Percentiles rank a stretch among this genome's conserved stretches.
Conservation (phyloP, 192 early-diverging fungal species). For the Spizellomyces punctatus region DNA sequence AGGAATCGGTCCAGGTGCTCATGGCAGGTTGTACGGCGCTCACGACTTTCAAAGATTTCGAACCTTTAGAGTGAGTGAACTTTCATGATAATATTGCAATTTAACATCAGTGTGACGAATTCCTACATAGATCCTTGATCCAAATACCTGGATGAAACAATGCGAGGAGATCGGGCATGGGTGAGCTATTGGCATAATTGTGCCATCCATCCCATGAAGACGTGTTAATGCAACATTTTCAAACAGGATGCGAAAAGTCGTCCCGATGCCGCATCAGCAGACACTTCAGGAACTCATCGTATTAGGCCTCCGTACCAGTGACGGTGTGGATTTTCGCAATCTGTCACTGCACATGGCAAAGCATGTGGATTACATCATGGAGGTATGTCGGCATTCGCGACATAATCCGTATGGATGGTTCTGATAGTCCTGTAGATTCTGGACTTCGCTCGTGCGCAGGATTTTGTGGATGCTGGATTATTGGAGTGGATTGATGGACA, state of each 20-base stretch:
- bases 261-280: constrained; percentile 10
- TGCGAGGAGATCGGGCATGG: constrained; percentile 33
- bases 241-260: constrained; percentile 5
- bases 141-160: constrained; percentile 35
- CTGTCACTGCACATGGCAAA: not conserved
- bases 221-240: not conserved
- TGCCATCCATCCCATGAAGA: not conserved
- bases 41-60: constrained; percentile 7
- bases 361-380: not conserved
- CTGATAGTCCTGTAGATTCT: too few species aligned
- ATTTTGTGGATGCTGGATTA: not conserved
- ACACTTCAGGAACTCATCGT: constrained; percentile 14
- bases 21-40: constrained; percentile 22
- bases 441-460: constrained; percentile 6
- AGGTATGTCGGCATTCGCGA: not conserved
- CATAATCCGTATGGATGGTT: too few species aligned
- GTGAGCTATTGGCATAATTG: not conserved
- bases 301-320: constrained; percentile 12
- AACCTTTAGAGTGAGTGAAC: constrained; percentile 25
- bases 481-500: not conserved
- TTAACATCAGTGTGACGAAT: not conserved
- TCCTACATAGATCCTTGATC: constrained; percentile 28
- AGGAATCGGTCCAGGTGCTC: constrained; percentile 47
- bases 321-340: constrained; percentile 9
- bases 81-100: not conserved